Percentiles rank a stretch among this genome's conserved stretches.
phyloP scores from a whole-genome alignment of 2,329 filamentous ascomycete genomes.

The Coniochaeta sp. region DNA sequence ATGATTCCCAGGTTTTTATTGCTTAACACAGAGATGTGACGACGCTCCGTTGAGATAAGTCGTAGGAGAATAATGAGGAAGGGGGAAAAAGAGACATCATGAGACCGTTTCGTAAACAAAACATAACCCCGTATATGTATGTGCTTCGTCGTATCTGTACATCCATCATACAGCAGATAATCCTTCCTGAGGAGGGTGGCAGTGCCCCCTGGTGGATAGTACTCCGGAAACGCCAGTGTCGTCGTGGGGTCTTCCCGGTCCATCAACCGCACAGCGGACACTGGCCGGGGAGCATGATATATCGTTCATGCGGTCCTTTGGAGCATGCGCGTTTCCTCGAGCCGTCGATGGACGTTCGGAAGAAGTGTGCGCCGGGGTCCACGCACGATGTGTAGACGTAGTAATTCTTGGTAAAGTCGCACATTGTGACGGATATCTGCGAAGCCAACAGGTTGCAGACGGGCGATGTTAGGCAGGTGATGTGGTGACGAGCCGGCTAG shows the following conservation, averaged over 20 bases:
- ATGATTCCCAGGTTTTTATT: too few species aligned
- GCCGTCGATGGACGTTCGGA: slow-evolving; percentile 62
- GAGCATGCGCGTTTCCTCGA: slow-evolving; percentile 51
- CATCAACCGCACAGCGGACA: slow-evolving; percentile 42
- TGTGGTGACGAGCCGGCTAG: not conserved
- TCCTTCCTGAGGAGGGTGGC: not conserved
- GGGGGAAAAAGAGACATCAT: too few species aligned
- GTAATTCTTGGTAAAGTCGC: slow-evolving; percentile 66
- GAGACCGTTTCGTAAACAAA: not conserved
- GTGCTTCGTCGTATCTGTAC: not conserved
- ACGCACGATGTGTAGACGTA: slow-evolving; percentile 68
- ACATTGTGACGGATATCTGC: slow-evolving; percentile 33
- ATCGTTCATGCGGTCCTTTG: slow-evolving; percentile 63
- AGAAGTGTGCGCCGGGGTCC: slow-evolving; percentile 64
- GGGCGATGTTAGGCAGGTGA: not conserved
- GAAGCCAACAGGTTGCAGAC: not conserved
- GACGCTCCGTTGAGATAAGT: too few species aligned
- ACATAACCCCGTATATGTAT: not conserved
- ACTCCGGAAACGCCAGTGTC: not conserved
- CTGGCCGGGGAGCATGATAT: slow-evolving; percentile 61
- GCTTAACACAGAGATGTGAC: too few species aligned
- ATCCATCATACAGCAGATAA: not conserved
- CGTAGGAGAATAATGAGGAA: too few species aligned
- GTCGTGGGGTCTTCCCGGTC: not conserved
- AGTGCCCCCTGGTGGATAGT: not conserved